Base-by-base conservation (phyloP, 2,329 filamentous ascomycete species). In the Pseudocercospora musae region DNA sequence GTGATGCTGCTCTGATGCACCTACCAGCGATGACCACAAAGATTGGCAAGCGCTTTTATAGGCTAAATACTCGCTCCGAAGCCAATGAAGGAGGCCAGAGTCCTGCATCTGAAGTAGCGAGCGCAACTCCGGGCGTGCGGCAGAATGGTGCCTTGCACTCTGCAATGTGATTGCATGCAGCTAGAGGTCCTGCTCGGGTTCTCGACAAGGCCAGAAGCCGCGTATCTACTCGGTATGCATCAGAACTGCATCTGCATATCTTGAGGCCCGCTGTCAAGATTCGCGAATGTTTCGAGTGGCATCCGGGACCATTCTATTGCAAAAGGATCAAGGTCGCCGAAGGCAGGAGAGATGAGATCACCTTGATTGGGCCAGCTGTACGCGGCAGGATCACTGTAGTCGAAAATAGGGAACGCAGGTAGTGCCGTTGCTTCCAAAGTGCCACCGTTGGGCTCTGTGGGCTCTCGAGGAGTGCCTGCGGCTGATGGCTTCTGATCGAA, bases 261-360 rank as follows among this genome's bases (percentile, higher is more conserved):
- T 18, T 18, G 29, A 4, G 11, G 15, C 27, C 7, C 7, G 4
- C 31, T 27, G 1, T 37, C 5, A 31, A 60, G 50, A 29, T 56
- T 49, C 25, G 55, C 29, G 21, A 60, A 60, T 10, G 27, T 44
- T n/a, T 57, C 59, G 15, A 60, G 55, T 13, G 53, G 59, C 27
- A 63, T 18, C 23, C 42, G 37, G 10, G 62, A 60, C 62, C 58
- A 63, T 18, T 64, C 59, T 20, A 59, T 44, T 7, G 56, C 56
- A 25, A 62, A 62, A 5, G 59, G 56, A 48, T 64, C 59, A 4
- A 62, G 56, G 11, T 56, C 60, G 15, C 62, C 59, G 25, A 62
- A 62, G 3, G 55, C 42, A 10, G 57, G 15, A 37, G 56, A 23
- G 7, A 18, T 59, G 10, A 62, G 55, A 6, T 55, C 50, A 20